phyloP scores from a whole-genome alignment of 495 filamentous ascomycete species.

The Neurospora cerealis region DNA sequence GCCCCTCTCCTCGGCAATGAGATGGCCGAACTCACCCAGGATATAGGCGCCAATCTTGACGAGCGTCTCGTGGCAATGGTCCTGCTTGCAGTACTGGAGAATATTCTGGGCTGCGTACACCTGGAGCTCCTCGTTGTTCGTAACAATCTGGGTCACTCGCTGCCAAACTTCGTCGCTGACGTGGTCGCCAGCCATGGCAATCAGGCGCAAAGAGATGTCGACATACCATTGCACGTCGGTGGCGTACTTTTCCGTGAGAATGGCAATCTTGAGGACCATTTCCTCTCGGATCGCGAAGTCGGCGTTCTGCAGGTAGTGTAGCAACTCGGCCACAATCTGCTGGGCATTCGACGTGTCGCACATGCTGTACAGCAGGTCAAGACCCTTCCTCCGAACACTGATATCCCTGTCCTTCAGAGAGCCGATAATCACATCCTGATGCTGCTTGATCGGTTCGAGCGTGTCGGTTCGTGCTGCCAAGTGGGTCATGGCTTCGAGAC shows the following conservation, averaged over 20 bases:
- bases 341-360: slow-evolving; percentile 89
- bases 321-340: slow-evolving; percentile 84
- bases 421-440: slow-evolving; percentile 89
- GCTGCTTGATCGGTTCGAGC: slow-evolving; percentile 94
- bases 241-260: slow-evolving; percentile 96
- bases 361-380: slow-evolving; percentile 99
- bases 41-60: slow-evolving; percentile 97
- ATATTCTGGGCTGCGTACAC: slow-evolving; percentile 92
- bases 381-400: slow-evolving; percentile 87
- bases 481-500: slow-evolving; percentile 96
- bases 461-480: slow-evolving; percentile 91
- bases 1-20: slow-evolving; percentile 88
- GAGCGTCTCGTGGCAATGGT: slow-evolving; percentile 90
- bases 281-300: slow-evolving; percentile 98
- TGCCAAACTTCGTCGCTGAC: slow-evolving; percentile 99
- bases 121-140: slow-evolving; percentile 97
- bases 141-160: slow-evolving; percentile 96
- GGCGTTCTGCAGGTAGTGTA: slow-evolving; percentile 90
- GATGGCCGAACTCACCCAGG: slow-evolving; percentile 91
- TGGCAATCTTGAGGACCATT: slow-evolving; percentile 98
- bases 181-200: slow-evolving; percentile 95
- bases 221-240: slow-evolving; percentile 99
- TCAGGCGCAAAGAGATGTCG: slow-evolving; percentile 87
- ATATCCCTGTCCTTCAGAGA: slow-evolving; percentile 95
- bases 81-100: slow-evolving; percentile 77